Evolutionary conservation across 352 stramenopile genomes (phyloP), one percentile per base, ranked within the genome.

Genomic region (Globisporangium nagaii): DNA sequence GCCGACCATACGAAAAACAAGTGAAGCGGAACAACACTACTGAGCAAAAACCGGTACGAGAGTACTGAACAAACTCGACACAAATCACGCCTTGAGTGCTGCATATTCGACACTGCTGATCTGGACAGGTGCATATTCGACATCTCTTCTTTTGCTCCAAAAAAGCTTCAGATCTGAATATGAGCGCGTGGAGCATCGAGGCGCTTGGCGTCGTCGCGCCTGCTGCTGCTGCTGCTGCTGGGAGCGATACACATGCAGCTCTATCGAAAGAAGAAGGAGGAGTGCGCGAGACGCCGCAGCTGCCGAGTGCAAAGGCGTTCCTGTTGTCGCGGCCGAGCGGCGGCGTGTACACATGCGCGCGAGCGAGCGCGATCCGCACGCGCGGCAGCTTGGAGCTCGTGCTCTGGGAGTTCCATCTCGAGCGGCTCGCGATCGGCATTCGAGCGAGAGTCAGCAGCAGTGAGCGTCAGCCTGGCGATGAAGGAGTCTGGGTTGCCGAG

Each of bases 291-390:
- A 30, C 17, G 2, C 24, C 37, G 4, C 17, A 52, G 13, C 25
- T 47, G 7, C 11, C 46, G 19, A 74, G 56, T 20, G 62, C 75
- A 1, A 88, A 81, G 58, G 43, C 42, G 25, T 87, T 89, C 42
- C 55, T 91, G 31, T 43, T 75, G 34, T 65, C 71, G 19, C 63
- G 61, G 9, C 70, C 78, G 22, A 56, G 12, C 13, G 22, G 45
- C 7, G 80, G 80, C 41, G 69, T 87, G 40, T 91, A 89, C 67
- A 84, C 80, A 22, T 88, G 78, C 34, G 69, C 63, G n/a, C 63
- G 78, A 54, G 71, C 70, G 5, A 31, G 32, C 25, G 12, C 34
- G 6, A 2, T 22, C 7, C 32, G 13, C 25, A 53, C 7, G 12
- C 24, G 53, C 39, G 13, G 40, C 32, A 20, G 1, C 6, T 54